Conservation (phyloP, 805 yeast genomes). For the Candida broadrunensis region DNA sequence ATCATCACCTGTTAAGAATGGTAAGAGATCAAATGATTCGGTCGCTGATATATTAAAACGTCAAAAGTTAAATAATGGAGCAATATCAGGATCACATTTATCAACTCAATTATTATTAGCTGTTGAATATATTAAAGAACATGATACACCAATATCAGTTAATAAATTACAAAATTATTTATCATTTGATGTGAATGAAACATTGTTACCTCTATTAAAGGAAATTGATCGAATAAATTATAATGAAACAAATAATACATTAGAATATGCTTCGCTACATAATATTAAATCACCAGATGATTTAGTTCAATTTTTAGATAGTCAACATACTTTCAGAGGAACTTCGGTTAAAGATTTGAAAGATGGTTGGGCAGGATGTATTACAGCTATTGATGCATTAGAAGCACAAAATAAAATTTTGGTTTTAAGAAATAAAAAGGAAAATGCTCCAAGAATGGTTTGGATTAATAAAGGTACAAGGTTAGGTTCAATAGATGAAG, state of each 20-base stretch:
- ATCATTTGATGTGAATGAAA: constrained; percentile 55
- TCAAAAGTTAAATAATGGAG: constrained; percentile 22
- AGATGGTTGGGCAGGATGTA: constrained; percentile 95
- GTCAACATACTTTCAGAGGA: constrained; percentile 87
- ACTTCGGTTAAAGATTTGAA: constrained; percentile 73
- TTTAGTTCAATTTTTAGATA: constrained; percentile 65
- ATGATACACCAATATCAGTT: constrained; percentile 68
- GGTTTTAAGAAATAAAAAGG: constrained; percentile 89
- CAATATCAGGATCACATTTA: constrained; percentile 55
- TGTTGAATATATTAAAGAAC: constrained; percentile 78
- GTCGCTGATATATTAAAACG: constrained; percentile 34
- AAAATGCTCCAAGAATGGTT: constrained; percentile 84
- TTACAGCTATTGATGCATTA: constrained; percentile 70
- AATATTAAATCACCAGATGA: constrained; percentile 82
- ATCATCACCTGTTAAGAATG: neutral
- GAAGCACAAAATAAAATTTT: constrained; percentile 76
- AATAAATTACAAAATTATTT: constrained; percentile 66
- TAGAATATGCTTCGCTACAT: constrained; percentile 86
- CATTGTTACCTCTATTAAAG: constrained; percentile 66
- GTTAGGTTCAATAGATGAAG: constrained; percentile 68
- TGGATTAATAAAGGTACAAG: constrained; percentile 88
- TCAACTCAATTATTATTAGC: constrained; percentile 89
- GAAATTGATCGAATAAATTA: constrained; percentile 76
- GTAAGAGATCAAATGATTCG: constrained; percentile 19
- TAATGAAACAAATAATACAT: constrained; percentile 57